Evolutionary conservation across 2,329 filamentous ascomycete genomes (phyloP).

Genomic region (Dendryphion nanum): DNA sequence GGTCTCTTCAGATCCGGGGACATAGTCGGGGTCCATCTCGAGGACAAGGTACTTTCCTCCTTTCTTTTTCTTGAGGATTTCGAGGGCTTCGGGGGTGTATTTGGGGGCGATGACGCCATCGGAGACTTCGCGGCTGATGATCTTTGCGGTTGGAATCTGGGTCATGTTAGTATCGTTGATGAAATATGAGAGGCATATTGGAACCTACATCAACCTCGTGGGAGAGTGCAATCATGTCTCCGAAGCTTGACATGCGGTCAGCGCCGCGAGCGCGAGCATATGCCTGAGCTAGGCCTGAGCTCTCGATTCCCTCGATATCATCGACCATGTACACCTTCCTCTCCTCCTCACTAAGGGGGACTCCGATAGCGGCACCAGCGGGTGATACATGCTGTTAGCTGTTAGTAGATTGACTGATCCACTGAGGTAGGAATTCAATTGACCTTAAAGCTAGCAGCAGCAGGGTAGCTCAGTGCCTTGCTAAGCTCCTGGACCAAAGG

Average conservation of each 20-base stretch:
- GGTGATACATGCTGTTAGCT: constrained; percentile 80
- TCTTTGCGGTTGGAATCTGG: constrained; percentile 81
- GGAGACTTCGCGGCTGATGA: constrained; percentile 96
- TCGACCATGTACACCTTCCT: constrained; percentile 98
- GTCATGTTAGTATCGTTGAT: too few relatives aligned
- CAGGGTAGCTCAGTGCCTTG: constrained; percentile 79
- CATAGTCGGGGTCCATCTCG: constrained; percentile 87
- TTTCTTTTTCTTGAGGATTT: constrained; percentile 97
- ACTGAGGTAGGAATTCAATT: not conserved
- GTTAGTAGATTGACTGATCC: not conserved
- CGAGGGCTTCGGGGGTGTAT: constrained; percentile 80
- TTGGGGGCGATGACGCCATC: constrained; percentile 93
- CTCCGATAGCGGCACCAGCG: constrained; percentile 90
- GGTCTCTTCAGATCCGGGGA: constrained; percentile 70
- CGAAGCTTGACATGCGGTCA: constrained; percentile 98
- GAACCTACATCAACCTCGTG: constrained; percentile 72
- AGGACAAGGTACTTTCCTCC: constrained; percentile 94
- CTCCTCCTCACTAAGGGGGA: constrained; percentile 81
- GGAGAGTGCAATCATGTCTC: constrained; percentile 91
- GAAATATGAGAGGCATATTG: not conserved
- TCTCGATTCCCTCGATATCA: constrained; percentile 85
- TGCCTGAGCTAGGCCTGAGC: constrained; percentile 83
- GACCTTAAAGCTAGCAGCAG: constrained; percentile 85
- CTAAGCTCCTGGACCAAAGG: constrained; percentile 95
- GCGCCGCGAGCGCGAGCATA: constrained; percentile 94